Base-by-base conservation (phyloP, 2,329 filamentous ascomycete species). In the Colletotrichum sublineola region DNA sequence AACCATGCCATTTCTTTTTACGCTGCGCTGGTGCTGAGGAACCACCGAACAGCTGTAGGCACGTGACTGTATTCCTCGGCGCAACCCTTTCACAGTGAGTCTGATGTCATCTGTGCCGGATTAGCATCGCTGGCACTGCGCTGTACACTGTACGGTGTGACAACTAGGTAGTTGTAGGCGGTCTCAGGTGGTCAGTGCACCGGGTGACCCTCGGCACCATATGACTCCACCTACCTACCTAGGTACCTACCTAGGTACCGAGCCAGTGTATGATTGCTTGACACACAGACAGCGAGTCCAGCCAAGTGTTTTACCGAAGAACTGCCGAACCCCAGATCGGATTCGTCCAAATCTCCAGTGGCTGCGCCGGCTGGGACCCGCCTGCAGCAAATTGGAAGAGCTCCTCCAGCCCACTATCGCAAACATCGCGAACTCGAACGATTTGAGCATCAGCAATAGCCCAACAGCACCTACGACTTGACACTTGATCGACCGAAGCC, bases 41-140 rank as follows among this genome's bases (percentile, higher is more conserved):
- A 15, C n/a, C 38, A 33, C 18, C 61, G 24, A 79, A 79, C 38
- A 53, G 20, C 6, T n/a, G 15, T 78, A 78, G 1, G 29, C 71
- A 73, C 71, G 71, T 73, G 71, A 73, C 62, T n/a, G n/a, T 11
- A 38, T 4, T 2, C 2, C 11, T 57, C 6, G 18, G 9, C 6
- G n/a, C n/a, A 36, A 53, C 24, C 38, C 24, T 14, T 61, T 14
- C 36, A 67, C 42, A 71, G 57, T 46, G 20, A 53, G 31, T 29
- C 62, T 71, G 63, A 64, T 63, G 53, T 73, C 60, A 73, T 62
- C n/a, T 7, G 14, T 76, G 76, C 67, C 77, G 78, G 61, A 73
- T 68, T 40, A 76, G 77, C 62, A 77, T 73, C 67, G 74, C 67
- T 46, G 76, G 77, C 63, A 77, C 74, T 68, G 74, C 74, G 8